Conservation (phyloP, 2,329 filamentous ascomycete genomes). For the Ambrosiella xylebori region DNA sequence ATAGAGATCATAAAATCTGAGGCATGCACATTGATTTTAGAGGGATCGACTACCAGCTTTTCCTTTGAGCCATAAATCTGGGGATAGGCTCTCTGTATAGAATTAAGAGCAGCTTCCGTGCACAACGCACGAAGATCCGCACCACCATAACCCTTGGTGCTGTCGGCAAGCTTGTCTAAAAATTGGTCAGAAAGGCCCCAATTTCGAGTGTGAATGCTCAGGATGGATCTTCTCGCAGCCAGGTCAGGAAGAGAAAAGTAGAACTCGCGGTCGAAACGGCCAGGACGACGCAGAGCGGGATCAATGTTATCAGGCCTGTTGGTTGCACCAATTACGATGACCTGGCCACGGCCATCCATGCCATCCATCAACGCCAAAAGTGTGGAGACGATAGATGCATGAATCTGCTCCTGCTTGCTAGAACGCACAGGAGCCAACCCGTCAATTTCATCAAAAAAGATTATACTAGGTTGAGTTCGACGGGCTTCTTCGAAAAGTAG, state of each 20-base stretch:
- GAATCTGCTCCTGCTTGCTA: constrained; percentile 97
- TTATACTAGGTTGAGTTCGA: constrained; percentile 93
- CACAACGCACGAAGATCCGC: constrained; percentile 86
- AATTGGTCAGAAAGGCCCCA: constrained; percentile 72
- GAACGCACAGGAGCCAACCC: constrained; percentile 88
- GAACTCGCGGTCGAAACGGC: constrained; percentile 92
- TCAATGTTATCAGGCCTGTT: constrained; percentile 95
- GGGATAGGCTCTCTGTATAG: constrained; percentile 86
- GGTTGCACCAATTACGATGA: constrained; percentile 97
- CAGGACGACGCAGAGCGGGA: constrained; percentile 81
- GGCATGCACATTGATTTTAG: constrained; percentile 68
- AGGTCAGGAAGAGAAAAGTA: constrained; percentile 87
- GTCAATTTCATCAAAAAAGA: constrained; percentile 93
- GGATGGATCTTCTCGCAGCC: constrained; percentile 64
- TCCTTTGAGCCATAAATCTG: constrained; percentile 87
- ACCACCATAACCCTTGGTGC: constrained; percentile 93
- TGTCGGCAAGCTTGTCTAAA: constrained; percentile 66
- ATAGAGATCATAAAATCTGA: constrained; percentile 96
- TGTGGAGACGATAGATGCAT: constrained; percentile 91
- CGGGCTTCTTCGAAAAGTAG: constrained; percentile 89
- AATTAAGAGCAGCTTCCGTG: constrained; percentile 88
- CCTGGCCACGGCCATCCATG: constrained; percentile 95
- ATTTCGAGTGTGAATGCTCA: constrained; percentile 87
- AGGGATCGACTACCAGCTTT: constrained; percentile 75
- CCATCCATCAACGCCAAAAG: constrained; percentile 91